Percentiles rank a stretch among this genome's conserved stretches.
phyloP scores from a whole-genome alignment of 1,284 basidiomycete species.

The Macrocystidia cucumis region DNA sequence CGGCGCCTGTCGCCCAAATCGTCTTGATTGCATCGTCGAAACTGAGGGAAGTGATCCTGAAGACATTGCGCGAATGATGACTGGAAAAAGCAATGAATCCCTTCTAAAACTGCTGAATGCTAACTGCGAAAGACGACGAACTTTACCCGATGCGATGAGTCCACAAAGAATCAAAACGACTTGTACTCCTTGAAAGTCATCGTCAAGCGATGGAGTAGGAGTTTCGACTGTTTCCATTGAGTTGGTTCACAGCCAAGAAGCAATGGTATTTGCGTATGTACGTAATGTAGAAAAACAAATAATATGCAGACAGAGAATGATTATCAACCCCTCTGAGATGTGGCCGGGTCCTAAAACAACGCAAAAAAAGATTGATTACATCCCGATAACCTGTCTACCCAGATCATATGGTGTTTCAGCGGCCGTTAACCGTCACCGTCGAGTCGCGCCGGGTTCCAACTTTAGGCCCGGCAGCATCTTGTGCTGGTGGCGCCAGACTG shows the following conservation, averaged over 20 bases:
- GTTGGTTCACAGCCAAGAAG: no score
- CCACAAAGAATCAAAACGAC: slow-evolving; percentile 63
- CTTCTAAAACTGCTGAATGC: neutral
- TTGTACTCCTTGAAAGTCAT: no score
- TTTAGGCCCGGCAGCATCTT: slow-evolving; percentile 16
- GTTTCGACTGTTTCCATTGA: no score
- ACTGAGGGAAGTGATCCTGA: slow-evolving; percentile 45
- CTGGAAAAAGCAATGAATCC: slow-evolving; percentile 22
- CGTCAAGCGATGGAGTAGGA: slow-evolving; percentile 1
- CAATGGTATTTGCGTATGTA: no score
- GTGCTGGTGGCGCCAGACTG: slow-evolving; percentile 35
- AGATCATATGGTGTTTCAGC: no score
- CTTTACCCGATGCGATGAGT: slow-evolving; percentile 65
- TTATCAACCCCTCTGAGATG: no score
- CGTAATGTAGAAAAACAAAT: no score
- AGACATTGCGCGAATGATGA: slow-evolving; percentile 66
- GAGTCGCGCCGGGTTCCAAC: slow-evolving; percentile 32
- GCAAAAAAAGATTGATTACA: no score
- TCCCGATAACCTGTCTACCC: no score
- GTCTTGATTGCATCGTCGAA: slow-evolving; percentile 67
- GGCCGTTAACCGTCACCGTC: slow-evolving; percentile 45
- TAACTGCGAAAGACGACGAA: slow-evolving; percentile 18
- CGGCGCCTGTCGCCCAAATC: slow-evolving; percentile 45
- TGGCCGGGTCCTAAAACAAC: no score
- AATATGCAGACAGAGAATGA: no score